Evolutionary conservation across 164 flowering plant genomes (phyloP).

Genomic region (Cinnamomum micranthum): DNA sequence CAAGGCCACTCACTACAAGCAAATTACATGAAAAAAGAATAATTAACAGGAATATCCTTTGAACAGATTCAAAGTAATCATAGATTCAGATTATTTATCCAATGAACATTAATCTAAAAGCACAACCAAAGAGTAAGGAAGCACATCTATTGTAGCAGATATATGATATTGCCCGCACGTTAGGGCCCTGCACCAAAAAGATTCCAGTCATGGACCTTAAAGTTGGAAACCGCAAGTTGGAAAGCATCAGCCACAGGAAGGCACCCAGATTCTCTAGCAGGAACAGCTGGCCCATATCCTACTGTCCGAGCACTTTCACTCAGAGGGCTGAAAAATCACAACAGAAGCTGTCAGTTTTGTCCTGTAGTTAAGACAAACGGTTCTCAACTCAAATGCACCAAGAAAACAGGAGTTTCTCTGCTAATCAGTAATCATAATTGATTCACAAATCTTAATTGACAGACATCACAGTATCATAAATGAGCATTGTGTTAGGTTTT

Average conservation of each 20-base stretch:
- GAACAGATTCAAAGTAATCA: not conserved
- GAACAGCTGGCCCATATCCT: slow-evolving; percentile 63
- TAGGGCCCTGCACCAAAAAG: slow-evolving; percentile 40
- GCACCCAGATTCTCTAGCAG: slow-evolving; percentile 58
- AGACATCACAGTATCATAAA: not conserved
- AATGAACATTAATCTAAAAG: not conserved
- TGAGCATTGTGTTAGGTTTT: too few relatives aligned
- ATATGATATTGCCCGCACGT: not conserved
- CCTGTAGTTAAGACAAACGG: not conserved
- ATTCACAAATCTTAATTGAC: not conserved
- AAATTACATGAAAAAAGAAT: too few relatives aligned
- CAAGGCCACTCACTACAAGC: too few relatives aligned
- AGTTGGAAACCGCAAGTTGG: slow-evolving; percentile 54
- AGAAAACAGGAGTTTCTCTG: not conserved
- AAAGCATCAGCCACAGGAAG: slow-evolving; percentile 69
- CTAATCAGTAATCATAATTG: not conserved
- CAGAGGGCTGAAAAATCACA: slow-evolving; percentile 53
- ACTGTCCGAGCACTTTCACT: slow-evolving; percentile 72
- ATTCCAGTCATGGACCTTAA: slow-evolving; percentile 82
- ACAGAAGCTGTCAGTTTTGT: not conserved
- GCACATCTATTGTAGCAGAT: not conserved
- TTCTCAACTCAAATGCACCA: not conserved
- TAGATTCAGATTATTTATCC: not conserved
- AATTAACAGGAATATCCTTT: too few relatives aligned
- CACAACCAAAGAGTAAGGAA: not conserved